These are phyloP conservation scores for Colletotrichum nymphaeae DNA, from an alignment of 2,329 filamentous ascomycete species.

Conservation along the genomic window DNA sequence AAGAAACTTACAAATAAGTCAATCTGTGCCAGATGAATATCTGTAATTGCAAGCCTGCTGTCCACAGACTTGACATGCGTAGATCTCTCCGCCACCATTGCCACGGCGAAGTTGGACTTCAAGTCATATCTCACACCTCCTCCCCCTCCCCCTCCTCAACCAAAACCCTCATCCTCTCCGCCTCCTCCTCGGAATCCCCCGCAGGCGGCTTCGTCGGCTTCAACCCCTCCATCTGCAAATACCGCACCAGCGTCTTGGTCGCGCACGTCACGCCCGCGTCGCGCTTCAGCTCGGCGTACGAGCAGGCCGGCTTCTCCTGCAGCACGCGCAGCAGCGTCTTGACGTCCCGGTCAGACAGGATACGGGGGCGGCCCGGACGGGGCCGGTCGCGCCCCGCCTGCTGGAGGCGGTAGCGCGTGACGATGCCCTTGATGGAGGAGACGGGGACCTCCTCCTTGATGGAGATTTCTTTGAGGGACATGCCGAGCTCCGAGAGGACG, in stretches of 20 bases:
- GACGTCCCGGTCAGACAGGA: slow-evolving; percentile 33
- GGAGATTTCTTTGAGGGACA: slow-evolving; percentile 35
- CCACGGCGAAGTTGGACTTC: no score
- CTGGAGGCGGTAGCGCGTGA: slow-evolving; percentile 35
- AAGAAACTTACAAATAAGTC: slow-evolving; percentile 1
- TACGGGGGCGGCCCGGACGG: slow-evolving; percentile 29
- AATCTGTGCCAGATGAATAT: not conserved
- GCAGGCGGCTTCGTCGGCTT: slow-evolving; percentile 34
- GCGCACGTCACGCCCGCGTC: slow-evolving; percentile 31
- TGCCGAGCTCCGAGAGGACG: slow-evolving; percentile 33
- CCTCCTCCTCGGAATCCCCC: slow-evolving; percentile 34
- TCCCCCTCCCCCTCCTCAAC: slow-evolving; percentile 19
- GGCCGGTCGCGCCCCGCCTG: slow-evolving; percentile 34
- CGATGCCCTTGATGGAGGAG: slow-evolving; percentile 34
- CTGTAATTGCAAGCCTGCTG: not conserved
- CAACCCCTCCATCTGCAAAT: slow-evolving; percentile 34
- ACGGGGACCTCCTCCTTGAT: slow-evolving; percentile 35
- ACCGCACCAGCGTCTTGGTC: slow-evolving; percentile 32
- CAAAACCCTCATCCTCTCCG: slow-evolving; percentile 26
- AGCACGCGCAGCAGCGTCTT: slow-evolving; percentile 33
- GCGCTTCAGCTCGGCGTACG: slow-evolving; percentile 33
- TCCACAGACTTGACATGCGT: not conserved
- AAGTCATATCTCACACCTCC: slow-evolving; percentile 11
- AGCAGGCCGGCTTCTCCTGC: slow-evolving; percentile 31
- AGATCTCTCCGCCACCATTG: not conserved